Percentiles rank a stretch among this genome's conserved stretches.
phyloP scores from a whole-genome alignment of 768 basidiomycete species.

The Lactarius sp. region DNA sequence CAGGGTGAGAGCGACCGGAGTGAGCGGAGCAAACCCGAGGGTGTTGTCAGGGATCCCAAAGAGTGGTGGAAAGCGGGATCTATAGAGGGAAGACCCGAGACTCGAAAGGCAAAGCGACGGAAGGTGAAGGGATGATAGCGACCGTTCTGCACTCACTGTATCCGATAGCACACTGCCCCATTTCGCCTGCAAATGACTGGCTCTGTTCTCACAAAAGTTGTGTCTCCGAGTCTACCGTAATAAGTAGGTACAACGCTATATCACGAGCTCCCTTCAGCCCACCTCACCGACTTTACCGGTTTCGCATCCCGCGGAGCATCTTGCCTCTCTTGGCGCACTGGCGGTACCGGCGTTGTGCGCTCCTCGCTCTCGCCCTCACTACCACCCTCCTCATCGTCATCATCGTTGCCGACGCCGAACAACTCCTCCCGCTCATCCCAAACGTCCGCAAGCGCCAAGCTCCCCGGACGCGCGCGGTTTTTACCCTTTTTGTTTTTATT shows the following conservation, averaged over 20 bases:
- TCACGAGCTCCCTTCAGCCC: slow-evolving; percentile 21
- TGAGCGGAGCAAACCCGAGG: neutral
- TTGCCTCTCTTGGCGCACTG: neutral
- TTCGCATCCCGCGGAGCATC: slow-evolving; percentile 3
- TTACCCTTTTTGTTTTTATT: slow-evolving; percentile 13
- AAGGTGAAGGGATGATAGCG: slow-evolving; percentile 4
- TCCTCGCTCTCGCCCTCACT: slow-evolving; percentile 1
- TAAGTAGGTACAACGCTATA: neutral
- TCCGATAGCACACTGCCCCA: too few relatives aligned
- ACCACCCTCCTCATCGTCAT: slow-evolving; percentile 37
- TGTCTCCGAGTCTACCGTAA: too few relatives aligned
- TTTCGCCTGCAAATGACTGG: too few relatives aligned
- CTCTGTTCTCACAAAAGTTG: too few relatives aligned
- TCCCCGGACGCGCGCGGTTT: slow-evolving; percentile 17
- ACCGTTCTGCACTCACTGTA: neutral
- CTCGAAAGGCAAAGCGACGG: slow-evolving; percentile 12
- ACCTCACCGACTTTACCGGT: slow-evolving; percentile 20
- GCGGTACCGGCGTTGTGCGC: neutral
- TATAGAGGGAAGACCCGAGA: neutral
- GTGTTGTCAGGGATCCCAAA: neutral
- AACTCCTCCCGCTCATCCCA: slow-evolving; percentile 80
- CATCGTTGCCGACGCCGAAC: slow-evolving; percentile 62
- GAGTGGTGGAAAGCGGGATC: slow-evolving; percentile 19
- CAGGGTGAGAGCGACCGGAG: slow-evolving; percentile 36
- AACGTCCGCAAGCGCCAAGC: slow-evolving; percentile 44